A percentile compares a stretch with the other conserved stretches of the same genome.
phyloP scores from a whole-genome alignment of 23 red algal genomes.

The Gracilaria gracilis region DNA sequence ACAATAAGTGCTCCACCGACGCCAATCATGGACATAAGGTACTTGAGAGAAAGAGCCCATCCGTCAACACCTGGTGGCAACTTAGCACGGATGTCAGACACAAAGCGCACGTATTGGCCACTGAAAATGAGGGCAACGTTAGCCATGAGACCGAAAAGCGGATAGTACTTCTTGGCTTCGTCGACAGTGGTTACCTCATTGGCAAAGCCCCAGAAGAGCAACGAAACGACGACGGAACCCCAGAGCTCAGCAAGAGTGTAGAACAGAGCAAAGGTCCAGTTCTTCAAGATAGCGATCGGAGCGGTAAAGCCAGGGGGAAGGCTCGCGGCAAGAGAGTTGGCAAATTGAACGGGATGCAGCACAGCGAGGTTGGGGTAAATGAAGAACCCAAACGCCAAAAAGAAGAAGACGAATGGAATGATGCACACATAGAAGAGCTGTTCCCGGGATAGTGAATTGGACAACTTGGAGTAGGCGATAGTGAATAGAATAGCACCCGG shows the following conservation, averaged over 20 bases:
- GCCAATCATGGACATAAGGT: slow-evolving; percentile 91
- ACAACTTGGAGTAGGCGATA: slow-evolving; percentile 89
- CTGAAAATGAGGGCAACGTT: slow-evolving; percentile 99
- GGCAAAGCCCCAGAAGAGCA: slow-evolving; percentile 99
- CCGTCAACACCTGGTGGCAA: slow-evolving; percentile 97
- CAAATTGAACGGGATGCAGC: slow-evolving; percentile 84
- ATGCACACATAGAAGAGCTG: slow-evolving; percentile 96
- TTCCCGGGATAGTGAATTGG: slow-evolving; percentile 87
- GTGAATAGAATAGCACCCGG: slow-evolving; percentile 97
- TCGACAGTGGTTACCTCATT: slow-evolving; percentile 97
- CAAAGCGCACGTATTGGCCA: slow-evolving; percentile 97
- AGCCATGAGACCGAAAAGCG: slow-evolving; percentile 93
- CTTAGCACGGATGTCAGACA: slow-evolving; percentile 92
- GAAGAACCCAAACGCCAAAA: slow-evolving; percentile 87
- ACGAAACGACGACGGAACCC: slow-evolving; percentile 96
- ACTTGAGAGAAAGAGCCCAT: slow-evolving; percentile 94
- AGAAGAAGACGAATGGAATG: slow-evolving; percentile 94
- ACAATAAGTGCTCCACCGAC: slow-evolving; percentile 85
- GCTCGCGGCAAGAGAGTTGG: slow-evolving; percentile 53
- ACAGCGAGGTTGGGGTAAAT: slow-evolving; percentile 87
- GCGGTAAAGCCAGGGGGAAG: slow-evolving; percentile 82
- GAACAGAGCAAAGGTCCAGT: slow-evolving; percentile 99
- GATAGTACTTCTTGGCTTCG: slow-evolving; percentile 99
- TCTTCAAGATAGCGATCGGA: slow-evolving; percentile 87
- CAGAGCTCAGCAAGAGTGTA: slow-evolving; percentile 99